Conservation (phyloP, 1,139 yeast genomes). For the Casaregolazyma suthepensis region DNA sequence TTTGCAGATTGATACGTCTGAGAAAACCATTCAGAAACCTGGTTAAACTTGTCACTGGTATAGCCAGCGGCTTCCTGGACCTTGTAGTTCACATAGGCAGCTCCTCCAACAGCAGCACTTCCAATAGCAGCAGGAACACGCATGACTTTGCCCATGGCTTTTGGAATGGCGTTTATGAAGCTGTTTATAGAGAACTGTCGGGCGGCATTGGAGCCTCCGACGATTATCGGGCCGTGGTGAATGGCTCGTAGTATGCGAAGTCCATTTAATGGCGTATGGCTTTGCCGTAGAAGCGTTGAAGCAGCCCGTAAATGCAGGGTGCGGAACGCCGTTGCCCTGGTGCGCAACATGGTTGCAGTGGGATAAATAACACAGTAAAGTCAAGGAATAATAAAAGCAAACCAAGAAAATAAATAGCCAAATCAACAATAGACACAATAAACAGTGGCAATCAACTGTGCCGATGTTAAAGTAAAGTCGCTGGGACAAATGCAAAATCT, state of each 20-base stretch:
- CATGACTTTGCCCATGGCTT: conserved; percentile 49
- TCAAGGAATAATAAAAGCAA: no score
- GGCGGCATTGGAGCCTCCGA: conserved; percentile 1
- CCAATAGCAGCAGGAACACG: conserved; percentile 67
- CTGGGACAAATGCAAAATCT: background rate
- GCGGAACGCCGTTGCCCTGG: background rate
- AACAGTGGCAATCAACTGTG: background rate
- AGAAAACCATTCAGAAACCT: conserved; percentile 51
- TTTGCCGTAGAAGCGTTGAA: conserved; percentile 4
- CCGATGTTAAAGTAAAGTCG: background rate
- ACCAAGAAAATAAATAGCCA: background rate
- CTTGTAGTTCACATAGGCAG: conserved; percentile 85
- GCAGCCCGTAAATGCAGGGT: conserved; percentile 1
- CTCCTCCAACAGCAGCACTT: conserved; percentile 91
- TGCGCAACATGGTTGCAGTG: conserved; percentile 3
- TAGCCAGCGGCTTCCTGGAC: conserved; percentile 77
- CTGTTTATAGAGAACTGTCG: conserved; percentile 12
- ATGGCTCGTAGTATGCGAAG: conserved; percentile 4
- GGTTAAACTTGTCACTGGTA: conserved; percentile 58
- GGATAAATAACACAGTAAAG: background rate
- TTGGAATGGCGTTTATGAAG: conserved; percentile 31
- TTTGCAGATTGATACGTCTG: conserved; percentile 30
- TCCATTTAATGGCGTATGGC: conserved; percentile 1
- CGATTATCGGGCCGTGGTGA: background rate
- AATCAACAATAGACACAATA: no score